phyloP scores from a whole-genome alignment of 1,139 yeast species.

The Hemisphaericaspora subhashii region DNA sequence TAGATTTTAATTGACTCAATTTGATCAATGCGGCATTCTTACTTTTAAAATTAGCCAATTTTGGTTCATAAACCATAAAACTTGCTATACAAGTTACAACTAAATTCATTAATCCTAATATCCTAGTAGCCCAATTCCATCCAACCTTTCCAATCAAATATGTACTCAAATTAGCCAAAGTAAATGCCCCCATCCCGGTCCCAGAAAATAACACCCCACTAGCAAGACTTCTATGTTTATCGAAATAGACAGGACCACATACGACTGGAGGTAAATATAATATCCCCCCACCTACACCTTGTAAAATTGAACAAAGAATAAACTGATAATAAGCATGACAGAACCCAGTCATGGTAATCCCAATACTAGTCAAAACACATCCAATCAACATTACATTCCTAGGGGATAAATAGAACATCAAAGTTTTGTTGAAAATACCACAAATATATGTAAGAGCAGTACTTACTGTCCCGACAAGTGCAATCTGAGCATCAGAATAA shows the following conservation, averaged over 20 bases:
- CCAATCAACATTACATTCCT: slow-evolving; percentile 27
- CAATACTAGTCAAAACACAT: slow-evolving; percentile 24
- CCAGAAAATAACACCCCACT: slow-evolving; percentile 44
- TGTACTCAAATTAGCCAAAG: slow-evolving; percentile 34
- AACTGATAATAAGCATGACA: slow-evolving; percentile 27
- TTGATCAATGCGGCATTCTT: slow-evolving; percentile 19
- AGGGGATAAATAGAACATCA: slow-evolving; percentile 20
- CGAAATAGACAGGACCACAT: slow-evolving; percentile 40
- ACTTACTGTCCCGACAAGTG: slow-evolving; percentile 31
- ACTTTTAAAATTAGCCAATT: slow-evolving; percentile 18
- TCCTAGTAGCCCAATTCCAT: slow-evolving; percentile 42
- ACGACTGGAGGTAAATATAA: slow-evolving; percentile 42
- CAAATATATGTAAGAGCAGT: slow-evolving; percentile 28
- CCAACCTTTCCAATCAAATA: slow-evolving; percentile 29
- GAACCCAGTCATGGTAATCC: slow-evolving; percentile 27
- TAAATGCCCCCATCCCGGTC: slow-evolving; percentile 43
- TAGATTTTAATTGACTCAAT: slow-evolving; percentile 18
- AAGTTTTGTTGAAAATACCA: slow-evolving; percentile 25
- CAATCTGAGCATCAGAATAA: slow-evolving; percentile 25
- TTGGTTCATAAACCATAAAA: slow-evolving; percentile 20
- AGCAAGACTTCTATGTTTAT: slow-evolving; percentile 38
- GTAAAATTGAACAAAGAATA: slow-evolving; percentile 24
- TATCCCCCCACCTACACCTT: slow-evolving; percentile 40
- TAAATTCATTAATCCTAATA: slow-evolving; percentile 30
- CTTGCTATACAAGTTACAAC: slow-evolving; percentile 18